phyloP scores from a whole-genome alignment of 179 eudicot species.

The Drosera spatulata region DNA sequence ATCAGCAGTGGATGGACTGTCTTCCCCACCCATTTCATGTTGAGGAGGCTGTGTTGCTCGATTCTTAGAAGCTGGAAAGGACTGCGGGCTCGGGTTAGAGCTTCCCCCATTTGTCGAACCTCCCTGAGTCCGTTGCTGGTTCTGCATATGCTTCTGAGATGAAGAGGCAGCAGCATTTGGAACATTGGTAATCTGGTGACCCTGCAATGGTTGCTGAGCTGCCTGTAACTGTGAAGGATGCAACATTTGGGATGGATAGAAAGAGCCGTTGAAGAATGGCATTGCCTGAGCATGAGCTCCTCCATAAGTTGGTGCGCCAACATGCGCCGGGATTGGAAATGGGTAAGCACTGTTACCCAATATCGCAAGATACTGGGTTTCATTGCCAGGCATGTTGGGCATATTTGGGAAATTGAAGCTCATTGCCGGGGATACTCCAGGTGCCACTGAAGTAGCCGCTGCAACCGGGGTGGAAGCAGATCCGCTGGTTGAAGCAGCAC shows the following conservation, averaged over 20 bases:
- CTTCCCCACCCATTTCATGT: constrained; percentile 55
- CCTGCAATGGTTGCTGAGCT: constrained; percentile 32
- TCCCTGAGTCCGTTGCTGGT: constrained; percentile 46
- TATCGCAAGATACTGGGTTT: constrained; percentile 79
- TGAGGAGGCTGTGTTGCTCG: constrained; percentile 34
- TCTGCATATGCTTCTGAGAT: constrained; percentile 78
- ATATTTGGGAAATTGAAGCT: constrained; percentile 77
- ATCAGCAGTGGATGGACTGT: constrained; percentile 74
- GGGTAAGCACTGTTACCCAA: constrained; percentile 63
- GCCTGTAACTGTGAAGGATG: constrained; percentile 77
- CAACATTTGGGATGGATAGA: constrained; percentile 79
- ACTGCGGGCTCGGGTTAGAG: constrained; percentile 38
- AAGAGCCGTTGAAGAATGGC: constrained; percentile 73
- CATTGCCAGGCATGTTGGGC: constrained; percentile 55
- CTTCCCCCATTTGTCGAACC: constrained; percentile 21
- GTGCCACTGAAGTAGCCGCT: constrained; percentile 20
- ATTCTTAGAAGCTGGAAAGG: constrained; percentile 37
- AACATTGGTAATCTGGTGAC: constrained; percentile 41
- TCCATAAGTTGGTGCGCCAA: constrained; percentile 64
- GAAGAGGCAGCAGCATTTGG: constrained; percentile 61
- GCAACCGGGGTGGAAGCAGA: constrained; percentile 27
- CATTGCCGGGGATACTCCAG: constrained; percentile 33
- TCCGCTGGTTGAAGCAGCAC: constrained; percentile 19
- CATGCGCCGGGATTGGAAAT: constrained; percentile 65
- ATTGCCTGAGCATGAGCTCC: constrained; percentile 69